A percentile compares a stretch with the other conserved stretches of the same genome.
Conservation (phyloP, 2,329 filamentous ascomycete species). For the Botrytis hyacinthi region DNA sequence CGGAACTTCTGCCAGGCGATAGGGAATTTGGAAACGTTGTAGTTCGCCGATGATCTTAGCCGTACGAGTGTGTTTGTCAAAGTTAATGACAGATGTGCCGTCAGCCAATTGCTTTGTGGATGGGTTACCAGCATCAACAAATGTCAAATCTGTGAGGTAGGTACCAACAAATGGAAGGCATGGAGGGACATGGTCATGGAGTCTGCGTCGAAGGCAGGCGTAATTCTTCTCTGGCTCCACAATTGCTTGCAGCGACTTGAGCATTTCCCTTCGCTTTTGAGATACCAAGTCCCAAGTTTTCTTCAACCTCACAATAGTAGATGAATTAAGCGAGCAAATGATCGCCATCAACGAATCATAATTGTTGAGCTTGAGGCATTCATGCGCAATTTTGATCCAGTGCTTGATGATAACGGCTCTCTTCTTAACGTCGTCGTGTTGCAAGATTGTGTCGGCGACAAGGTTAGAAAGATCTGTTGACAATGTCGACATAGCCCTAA, state of each 20-base stretch:
- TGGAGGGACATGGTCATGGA: slow-evolving; percentile 83
- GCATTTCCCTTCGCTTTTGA: slow-evolving; percentile 73
- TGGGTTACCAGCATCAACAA: slow-evolving; percentile 91
- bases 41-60: slow-evolving; percentile 94
- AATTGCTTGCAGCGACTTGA: slow-evolving; percentile 77
- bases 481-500: slow-evolving; percentile 88
- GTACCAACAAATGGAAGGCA: slow-evolving; percentile 95
- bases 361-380: slow-evolving; percentile 86
- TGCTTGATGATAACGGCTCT: slow-evolving; percentile 89
- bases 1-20: slow-evolving; percentile 75
- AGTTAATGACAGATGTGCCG: slow-evolving; percentile 86
- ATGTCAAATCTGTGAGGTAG: slow-evolving; percentile 93
- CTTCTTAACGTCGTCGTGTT: slow-evolving; percentile 88
- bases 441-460: slow-evolving; percentile 88
- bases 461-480: slow-evolving; percentile 91
- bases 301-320: slow-evolving; percentile 82
- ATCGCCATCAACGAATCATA: slow-evolving; percentile 98
- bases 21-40: slow-evolving; percentile 93
- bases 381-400: slow-evolving; percentile 92
- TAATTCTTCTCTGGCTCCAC: slow-evolving; percentile 92
- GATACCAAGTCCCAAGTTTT: slow-evolving; percentile 91
- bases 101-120: slow-evolving; percentile 75
- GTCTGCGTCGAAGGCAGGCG: slow-evolving; percentile 75
- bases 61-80: slow-evolving; percentile 93
- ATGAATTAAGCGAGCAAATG: slow-evolving; percentile 88